Percentiles rank a stretch among this genome's conserved stretches.
Evolutionary conservation across 2,329 filamentous ascomycete species (phyloP).

Genomic region (Furcasterigmium sp.): DNA sequence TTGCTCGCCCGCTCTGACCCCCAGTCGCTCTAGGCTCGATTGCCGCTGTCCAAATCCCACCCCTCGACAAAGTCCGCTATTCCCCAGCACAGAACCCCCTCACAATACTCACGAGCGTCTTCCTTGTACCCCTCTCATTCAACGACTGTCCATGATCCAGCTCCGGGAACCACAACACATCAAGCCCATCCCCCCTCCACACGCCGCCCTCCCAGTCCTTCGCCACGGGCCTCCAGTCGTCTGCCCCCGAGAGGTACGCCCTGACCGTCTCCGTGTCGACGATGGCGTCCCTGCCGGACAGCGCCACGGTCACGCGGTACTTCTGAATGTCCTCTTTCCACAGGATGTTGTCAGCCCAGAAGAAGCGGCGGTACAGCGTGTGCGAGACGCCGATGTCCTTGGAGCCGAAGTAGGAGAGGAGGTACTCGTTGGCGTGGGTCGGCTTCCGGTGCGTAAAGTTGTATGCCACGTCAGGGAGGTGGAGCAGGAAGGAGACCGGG

Average conservation of each 20-base stretch:
- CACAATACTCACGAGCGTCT: neutral
- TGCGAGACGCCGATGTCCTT: conserved; percentile 63
- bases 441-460: conserved; percentile 59
- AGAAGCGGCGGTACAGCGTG: conserved; percentile 61
- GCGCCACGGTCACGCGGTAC: conserved; percentile 44
- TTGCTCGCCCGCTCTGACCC: no score
- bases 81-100: neutral
- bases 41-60: conserved; percentile 1
- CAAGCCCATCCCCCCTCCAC: neutral
- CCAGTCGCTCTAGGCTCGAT: no score
- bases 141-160: neutral
- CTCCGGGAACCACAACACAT: neutral
- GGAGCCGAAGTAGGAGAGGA: conserved; percentile 66
- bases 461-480: conserved; percentile 65
- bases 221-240: neutral
- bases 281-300: conserved; percentile 59
- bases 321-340: conserved; percentile 60
- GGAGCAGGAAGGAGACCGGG: conserved; percentile 62
- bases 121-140: neutral
- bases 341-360: conserved; percentile 65
- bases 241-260: conserved; percentile 40
- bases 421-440: conserved; percentile 59
- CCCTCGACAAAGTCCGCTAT: neutral
- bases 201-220: neutral
- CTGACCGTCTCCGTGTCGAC: conserved; percentile 55